Base-by-base conservation (phyloP, 1,139 yeast species). In the Yamadazyma trypodendri region DNA sequence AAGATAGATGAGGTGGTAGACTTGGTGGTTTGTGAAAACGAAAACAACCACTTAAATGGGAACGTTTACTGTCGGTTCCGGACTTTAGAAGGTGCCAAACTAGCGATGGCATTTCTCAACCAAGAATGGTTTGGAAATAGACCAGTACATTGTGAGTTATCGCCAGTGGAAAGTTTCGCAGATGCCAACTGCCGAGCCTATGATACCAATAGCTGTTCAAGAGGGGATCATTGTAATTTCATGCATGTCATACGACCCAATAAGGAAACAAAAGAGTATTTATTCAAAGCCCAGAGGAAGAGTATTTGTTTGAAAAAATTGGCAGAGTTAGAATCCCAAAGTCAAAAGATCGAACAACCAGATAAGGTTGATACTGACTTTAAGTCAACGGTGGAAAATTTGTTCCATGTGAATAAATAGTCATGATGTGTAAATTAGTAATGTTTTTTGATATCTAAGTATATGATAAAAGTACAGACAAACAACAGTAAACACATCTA, bases 221-320 rank as follows among this genome's bases (percentile, higher is more conserved):
- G 97, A 55, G 92, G 89, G 1, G 88, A 84, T 23, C 75, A 75
- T 51, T 90, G 97, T 60, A 90, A 90, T 60, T 88, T 86, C 58
- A 84, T 89, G 76, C 97, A 90, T 58, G 72, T 84, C 2, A 70
- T 82, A 47, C 63, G 73, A 28, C 90, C 95, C 0, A 60, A 75
- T 1, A 54, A 56, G 11, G 63, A 55, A 14, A 53, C 83, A 24
- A 60, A 66, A 33, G 56, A 55, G 15, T 63, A 61, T 14, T 55
- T 84, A 39, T 55, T 51, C 43, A 51, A 49, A 37, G 58, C 68
- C 4, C 80, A 69, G 47, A 64, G 61, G 27, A 71, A 65, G 53
- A 50, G 55, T 29, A 50, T 50, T 9, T 35, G 53, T 13, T 27
- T 37, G n/a, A 33, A 31, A 10, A 41, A 38, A 14, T 24, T 48